phyloP scores from a whole-genome alignment of 1,284 basidiomycete species.

The Leccinum ponderosum region DNA sequence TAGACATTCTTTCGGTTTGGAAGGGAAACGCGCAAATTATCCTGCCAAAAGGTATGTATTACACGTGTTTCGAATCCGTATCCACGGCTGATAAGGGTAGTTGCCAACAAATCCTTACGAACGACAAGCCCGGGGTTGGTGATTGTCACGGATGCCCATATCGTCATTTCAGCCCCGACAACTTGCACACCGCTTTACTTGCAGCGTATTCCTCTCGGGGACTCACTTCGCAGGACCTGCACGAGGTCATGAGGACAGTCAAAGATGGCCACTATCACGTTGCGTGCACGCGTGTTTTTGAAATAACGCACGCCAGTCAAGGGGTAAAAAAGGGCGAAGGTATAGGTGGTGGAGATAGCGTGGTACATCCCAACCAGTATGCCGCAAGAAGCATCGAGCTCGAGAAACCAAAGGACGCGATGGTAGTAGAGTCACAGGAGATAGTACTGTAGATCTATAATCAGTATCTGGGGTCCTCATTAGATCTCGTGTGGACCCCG shows the following conservation, averaged over 20 bases:
- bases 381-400: constrained; percentile 69
- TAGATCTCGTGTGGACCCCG: constrained; percentile 20
- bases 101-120: constrained; percentile 87
- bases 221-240: constrained; percentile 65
- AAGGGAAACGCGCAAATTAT: constrained; percentile 94
- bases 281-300: constrained; percentile 96
- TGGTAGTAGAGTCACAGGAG: constrained; percentile 27
- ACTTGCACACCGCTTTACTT: constrained; percentile 78
- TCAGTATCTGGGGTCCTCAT: constrained; percentile 20
- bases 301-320: constrained; percentile 79
- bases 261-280: constrained; percentile 90
- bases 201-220: constrained; percentile 72
- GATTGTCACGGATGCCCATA: constrained; percentile 95
- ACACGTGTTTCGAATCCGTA: not conserved
- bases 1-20: constrained; percentile 92
- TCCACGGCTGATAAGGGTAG: constrained; percentile 42
- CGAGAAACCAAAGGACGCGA: constrained; percentile 41
- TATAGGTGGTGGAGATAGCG: constrained; percentile 83
- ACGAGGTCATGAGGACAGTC: constrained; percentile 86
- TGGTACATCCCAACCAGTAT: constrained; percentile 94
- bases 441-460: not conserved
- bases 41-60: constrained; percentile 78
- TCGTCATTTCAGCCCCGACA: constrained; percentile 86
- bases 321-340: constrained; percentile 91
- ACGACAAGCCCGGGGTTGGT: constrained; percentile 70